phyloP scores from a whole-genome alignment of 768 basidiomycete species.

The Trametes cinnabarina region DNA sequence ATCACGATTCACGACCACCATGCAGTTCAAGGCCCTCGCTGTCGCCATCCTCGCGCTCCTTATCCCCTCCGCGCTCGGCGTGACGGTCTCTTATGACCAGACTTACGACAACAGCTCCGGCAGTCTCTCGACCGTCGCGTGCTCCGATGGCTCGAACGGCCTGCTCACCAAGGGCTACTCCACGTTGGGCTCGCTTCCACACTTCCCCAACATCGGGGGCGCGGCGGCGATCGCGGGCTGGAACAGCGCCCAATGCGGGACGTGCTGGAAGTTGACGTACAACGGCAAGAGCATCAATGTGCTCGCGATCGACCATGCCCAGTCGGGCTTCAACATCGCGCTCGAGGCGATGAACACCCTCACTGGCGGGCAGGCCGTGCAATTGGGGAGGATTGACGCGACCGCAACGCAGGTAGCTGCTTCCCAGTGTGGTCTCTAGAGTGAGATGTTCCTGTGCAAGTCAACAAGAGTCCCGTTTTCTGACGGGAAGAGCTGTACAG shows the following conservation, averaged over 20 bases:
- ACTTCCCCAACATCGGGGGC: conserved; percentile 61
- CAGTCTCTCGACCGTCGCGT: conserved; percentile 45
- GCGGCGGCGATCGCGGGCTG: conserved; percentile 49
- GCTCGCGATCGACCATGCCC: conserved; percentile 50
- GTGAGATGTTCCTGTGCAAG: neutral
- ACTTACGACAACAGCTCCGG: conserved; percentile 44
- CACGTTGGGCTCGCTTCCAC: conserved; percentile 46
- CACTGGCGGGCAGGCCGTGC: conserved; percentile 25
- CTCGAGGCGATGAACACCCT: conserved; percentile 30
- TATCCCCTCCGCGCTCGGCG: conserved; percentile 12
- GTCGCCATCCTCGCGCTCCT: conserved; percentile 18
- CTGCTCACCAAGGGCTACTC: conserved; percentile 40
- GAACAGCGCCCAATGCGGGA: conserved; percentile 53
- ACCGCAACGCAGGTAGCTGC: conserved; percentile 26
- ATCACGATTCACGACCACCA: neutral
- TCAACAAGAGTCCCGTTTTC: too few relatives aligned
- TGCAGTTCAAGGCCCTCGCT: conserved; percentile 21
- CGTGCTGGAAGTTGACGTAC: conserved; percentile 60
- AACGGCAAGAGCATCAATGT: conserved; percentile 45
- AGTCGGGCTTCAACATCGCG: conserved; percentile 38
- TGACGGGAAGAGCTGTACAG: too few relatives aligned
- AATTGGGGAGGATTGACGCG: conserved; percentile 29
- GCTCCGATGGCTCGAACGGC: conserved; percentile 44
- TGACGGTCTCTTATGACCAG: conserved; percentile 42
- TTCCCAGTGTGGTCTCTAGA: conserved; percentile 40